Evolutionary conservation across 176 grass and related monocot genomes (phyloP).

Genomic region (Rhynchospora pubera): DNA sequence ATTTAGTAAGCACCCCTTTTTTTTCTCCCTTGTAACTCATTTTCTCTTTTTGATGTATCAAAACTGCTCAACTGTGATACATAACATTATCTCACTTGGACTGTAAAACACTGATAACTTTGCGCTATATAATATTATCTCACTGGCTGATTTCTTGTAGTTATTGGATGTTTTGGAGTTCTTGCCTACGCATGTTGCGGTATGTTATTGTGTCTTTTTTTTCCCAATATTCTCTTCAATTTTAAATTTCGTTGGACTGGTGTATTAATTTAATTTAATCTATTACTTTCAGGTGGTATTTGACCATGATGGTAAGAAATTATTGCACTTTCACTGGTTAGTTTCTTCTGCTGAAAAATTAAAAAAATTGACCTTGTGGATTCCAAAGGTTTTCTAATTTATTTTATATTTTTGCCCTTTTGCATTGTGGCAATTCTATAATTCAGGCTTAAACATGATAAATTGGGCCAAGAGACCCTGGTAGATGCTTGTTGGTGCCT

Average conservation of each 20-base stretch:
- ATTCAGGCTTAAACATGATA: neutral
- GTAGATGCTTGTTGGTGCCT: conserved; percentile 2
- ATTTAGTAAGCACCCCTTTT: conserved; percentile 47
- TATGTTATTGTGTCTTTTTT: conserved; percentile 37
- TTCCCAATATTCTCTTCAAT: neutral
- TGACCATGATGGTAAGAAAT: conserved; percentile 90
- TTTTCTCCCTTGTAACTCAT: conserved; percentile 16
- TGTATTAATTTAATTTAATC: conserved; percentile 24
- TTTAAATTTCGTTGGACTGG: conserved; percentile 9
- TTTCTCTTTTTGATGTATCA: neutral
- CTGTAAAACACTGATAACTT: neutral
- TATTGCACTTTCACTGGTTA: conserved; percentile 1
- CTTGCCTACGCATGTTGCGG: conserved; percentile 88
- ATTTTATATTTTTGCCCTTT: neutral
- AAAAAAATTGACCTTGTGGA: conserved; percentile 21
- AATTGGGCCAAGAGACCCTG: conserved; percentile 12
- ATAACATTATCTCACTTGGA: neutral
- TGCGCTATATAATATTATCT: conserved; percentile 22
- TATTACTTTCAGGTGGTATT: conserved; percentile 75
- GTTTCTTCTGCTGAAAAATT: conserved; percentile 24
- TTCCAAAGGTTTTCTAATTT: neutral
- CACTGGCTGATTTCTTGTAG: conserved; percentile 39
- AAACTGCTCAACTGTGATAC: neutral
- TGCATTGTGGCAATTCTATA: neutral
- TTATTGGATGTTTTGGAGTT: conserved; percentile 87